Conservation (phyloP, 78 protist species). For the Diacronema lutheri region DNA sequence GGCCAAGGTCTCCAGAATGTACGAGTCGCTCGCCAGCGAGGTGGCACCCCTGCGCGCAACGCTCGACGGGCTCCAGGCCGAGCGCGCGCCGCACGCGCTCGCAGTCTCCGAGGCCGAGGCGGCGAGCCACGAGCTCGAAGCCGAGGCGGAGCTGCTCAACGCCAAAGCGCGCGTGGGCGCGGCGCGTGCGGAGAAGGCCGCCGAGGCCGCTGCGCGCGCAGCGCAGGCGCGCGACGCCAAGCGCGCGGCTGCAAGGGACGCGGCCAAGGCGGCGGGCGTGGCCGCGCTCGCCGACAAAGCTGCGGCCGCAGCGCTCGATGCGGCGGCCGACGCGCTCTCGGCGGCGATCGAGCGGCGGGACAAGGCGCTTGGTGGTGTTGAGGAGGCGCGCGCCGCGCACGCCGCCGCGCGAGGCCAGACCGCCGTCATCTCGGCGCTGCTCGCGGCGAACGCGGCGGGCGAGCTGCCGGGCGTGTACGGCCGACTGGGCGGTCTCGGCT, state of each 20-base stretch:
- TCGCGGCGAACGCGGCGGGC: not conserved
- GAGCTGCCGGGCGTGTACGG: conserved; percentile 63
- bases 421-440: not conserved
- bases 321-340: too few species aligned
- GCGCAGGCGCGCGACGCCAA: not conserved
- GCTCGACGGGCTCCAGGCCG: not conserved
- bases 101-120: not conserved
- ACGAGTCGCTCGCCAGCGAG: not conserved
- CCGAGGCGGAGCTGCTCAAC: not conserved
- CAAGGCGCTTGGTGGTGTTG: not conserved
- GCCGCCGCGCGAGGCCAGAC: too few species aligned
- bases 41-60: not conserved
- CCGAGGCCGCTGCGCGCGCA: not conserved
- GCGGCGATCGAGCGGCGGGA: not conserved
- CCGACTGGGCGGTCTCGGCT: conserved; percentile 95
- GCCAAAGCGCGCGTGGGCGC: not conserved
- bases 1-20: not conserved
- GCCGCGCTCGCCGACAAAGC: too few species aligned
- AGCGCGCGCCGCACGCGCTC: not conserved
- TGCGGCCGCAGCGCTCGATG: too few species aligned
- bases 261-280: too few species aligned
- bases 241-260: not conserved
- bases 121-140: not conserved
- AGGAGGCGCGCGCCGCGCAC: not conserved
- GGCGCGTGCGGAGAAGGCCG: not conserved